Base-by-base conservation (phyloP, 1,284 basidiomycete species). In the Pterula multifida region DNA sequence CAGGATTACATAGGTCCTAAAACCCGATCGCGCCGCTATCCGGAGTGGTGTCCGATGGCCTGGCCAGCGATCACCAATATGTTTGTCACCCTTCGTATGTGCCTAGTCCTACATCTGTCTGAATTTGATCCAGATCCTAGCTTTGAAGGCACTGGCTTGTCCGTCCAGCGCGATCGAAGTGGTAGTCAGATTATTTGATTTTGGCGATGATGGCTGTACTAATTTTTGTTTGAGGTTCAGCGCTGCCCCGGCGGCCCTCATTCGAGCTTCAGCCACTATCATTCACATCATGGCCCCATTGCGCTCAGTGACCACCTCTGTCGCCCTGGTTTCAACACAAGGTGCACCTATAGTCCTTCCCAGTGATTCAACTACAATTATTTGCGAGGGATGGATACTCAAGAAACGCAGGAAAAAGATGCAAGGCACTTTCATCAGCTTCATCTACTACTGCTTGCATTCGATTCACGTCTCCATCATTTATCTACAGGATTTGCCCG, bases 331-430 rank as follows among this genome's bases (percentile, higher is more conserved):
- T 9, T n/a, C 39, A n/a, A 17, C 39, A 11, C 39, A 42, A 4
- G 39, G 39, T 22, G 21, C 17, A 11, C 39, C 39, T 6, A 47
- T 23, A 49, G 48, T 17, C 22, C 26, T 55, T 50, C 48, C 52
- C 50, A 52, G 55, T 55, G 49, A 54, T 46, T 55, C 53, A 19
- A 56, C 62, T 21, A 57, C 57, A 22, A 61, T 80, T 48, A 57
- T 85, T 1, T 71, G 67, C 50, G 72, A 85, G 57, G 85, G 86
- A 66, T 89, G 85, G 85, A 64, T 88, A 2, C 69, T 90, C 54
- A 90, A 90, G 69, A 90, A 90, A 65, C 71, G 85, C 56, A 69
- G 84, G 56, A 88, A 85, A 71, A 87, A 78, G 67, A 81, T 90
- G 81, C 88, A 90, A 69, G 88, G 88, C 79, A 58, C 50, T 64